These are phyloP conservation scores for Penicillium macrosclerotiorum DNA, from an alignment of 495 filamentous ascomycete genomes.

Conservation along the genomic window DNA sequence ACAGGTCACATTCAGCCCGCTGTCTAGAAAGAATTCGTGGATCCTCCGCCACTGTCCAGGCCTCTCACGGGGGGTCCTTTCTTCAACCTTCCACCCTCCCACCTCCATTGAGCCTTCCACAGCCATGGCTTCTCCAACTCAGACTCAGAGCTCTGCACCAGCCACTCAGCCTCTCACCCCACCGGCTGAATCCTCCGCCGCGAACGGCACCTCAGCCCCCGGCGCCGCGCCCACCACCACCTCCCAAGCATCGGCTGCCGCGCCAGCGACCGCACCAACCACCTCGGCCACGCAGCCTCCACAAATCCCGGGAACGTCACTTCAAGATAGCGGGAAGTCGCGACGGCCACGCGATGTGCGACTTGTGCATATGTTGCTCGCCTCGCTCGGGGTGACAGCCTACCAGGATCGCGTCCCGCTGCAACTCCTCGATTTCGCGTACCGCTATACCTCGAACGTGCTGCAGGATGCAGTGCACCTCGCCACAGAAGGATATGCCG, in stretches of 20 bases:
- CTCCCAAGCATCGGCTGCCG: constrained; percentile 16
- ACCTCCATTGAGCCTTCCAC: constrained; percentile 1
- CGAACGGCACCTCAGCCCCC: constrained; percentile 22
- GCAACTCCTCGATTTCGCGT: constrained; percentile 94
- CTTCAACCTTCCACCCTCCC: constrained; percentile 1
- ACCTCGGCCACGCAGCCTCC: constrained; percentile 37
- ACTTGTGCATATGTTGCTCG: constrained; percentile 86
- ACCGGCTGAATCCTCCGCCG: constrained; percentile 37
- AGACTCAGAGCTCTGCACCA: constrained; percentile 32
- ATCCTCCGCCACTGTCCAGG: constrained; percentile 5
- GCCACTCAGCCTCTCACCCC: constrained; percentile 45
- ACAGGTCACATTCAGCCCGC: background rate
- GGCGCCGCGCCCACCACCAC: constrained; percentile 17
- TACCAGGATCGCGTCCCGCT: constrained; percentile 95
- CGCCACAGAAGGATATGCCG: constrained; percentile 51
- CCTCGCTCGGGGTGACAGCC: constrained; percentile 77
- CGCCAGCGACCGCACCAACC: constrained; percentile 17
- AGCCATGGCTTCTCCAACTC: constrained; percentile 43
- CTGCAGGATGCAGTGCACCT: constrained; percentile 53
- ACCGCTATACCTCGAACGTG: constrained; percentile 65
- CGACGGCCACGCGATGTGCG: constrained; percentile 88
- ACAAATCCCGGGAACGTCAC: constrained; percentile 50
- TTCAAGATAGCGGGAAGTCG: constrained; percentile 58
- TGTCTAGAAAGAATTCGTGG: too few relatives aligned
- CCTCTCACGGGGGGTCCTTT: background rate